A percentile compares a stretch with the other conserved stretches of the same genome.
These are phyloP conservation scores for Aegilops umbellulata DNA, from an alignment of 176 grass and related monocot species.

Conservation along the genomic window DNA sequence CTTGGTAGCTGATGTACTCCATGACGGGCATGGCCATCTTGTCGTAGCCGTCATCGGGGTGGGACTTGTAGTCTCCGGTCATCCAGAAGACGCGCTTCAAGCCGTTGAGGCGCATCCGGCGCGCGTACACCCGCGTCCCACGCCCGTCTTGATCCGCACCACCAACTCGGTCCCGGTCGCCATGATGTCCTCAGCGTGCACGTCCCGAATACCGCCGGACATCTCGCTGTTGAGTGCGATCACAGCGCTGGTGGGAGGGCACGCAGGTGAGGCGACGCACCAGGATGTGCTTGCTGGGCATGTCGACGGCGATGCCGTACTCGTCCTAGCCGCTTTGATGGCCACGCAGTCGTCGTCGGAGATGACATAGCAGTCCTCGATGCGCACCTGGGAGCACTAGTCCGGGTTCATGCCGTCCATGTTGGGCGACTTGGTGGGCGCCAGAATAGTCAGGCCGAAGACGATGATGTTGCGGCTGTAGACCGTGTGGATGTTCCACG, in stretches of 20 bases:
- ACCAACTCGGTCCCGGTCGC: constrained; percentile 74
- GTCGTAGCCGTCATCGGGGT: constrained; percentile 34
- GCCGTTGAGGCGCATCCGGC: constrained; percentile 19
- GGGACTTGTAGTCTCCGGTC: constrained; percentile 71
- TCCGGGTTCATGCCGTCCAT: constrained; percentile 95
- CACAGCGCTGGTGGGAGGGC: constrained; percentile 77
- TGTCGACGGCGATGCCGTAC: constrained; percentile 76
- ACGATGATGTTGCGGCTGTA: constrained; percentile 87
- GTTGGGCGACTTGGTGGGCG: constrained; percentile 73
- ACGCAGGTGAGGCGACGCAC: constrained; percentile 72
- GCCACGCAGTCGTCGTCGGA: constrained; percentile 95
- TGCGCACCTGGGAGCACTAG: constrained; percentile 78
- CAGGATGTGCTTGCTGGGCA: constrained; percentile 86
- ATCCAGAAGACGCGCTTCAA: constrained; percentile 97
- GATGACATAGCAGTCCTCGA: constrained; percentile 94
- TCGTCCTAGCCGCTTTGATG: constrained; percentile 96
- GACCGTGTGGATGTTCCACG: constrained; percentile 94
- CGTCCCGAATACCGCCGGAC: constrained; percentile 86
- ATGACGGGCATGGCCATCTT: constrained; percentile 61
- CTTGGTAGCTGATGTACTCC: constrained; percentile 68
- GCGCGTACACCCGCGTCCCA: constrained; percentile 46
- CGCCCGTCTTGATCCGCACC: constrained; percentile 90
- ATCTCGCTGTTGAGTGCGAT: constrained; percentile 95
- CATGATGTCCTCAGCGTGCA: constrained; percentile 77
- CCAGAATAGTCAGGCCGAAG: constrained; percentile 67